Conservation (phyloP, 2,329 filamentous ascomycete species). For the Macrophomina phaseolina region DNA sequence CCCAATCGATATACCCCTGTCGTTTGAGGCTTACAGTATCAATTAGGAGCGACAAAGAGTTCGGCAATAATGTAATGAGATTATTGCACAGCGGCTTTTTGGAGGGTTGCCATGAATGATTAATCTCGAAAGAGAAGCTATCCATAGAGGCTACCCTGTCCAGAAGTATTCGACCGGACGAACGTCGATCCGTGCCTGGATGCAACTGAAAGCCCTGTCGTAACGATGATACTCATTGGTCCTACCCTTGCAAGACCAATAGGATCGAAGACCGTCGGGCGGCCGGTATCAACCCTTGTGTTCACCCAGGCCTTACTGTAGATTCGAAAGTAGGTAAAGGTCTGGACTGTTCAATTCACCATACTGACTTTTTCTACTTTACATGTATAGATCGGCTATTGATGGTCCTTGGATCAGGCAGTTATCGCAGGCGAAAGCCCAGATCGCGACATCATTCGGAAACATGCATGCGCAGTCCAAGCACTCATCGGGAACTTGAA, state of each 20-base stretch:
- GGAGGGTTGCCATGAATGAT: not conserved
- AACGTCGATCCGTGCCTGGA: not conserved
- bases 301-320: not conserved
- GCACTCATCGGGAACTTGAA: no score
- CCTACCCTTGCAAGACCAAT: not conserved
- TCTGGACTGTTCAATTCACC: no score
- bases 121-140: not conserved
- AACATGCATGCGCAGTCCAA: no score
- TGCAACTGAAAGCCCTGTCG: not conserved
- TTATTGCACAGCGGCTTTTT: not conserved
- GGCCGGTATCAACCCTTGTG: not conserved
- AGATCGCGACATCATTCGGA: no score
- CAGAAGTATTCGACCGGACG: not conserved
- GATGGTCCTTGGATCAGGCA: no score
- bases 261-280: constrained; percentile 11
- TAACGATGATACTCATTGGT: not conserved
- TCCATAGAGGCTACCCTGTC: not conserved
- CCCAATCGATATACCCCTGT: constrained; percentile 16
- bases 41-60: constrained; percentile 8
- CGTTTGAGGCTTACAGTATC: constrained; percentile 10
- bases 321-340: not conserved
- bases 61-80: constrained; percentile 14
- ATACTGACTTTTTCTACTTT: not conserved
- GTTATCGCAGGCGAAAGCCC: no score
- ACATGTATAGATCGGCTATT: not conserved